Conservation (phyloP, 441 rosid genomes). For the Raphanus hybrid region DNA sequence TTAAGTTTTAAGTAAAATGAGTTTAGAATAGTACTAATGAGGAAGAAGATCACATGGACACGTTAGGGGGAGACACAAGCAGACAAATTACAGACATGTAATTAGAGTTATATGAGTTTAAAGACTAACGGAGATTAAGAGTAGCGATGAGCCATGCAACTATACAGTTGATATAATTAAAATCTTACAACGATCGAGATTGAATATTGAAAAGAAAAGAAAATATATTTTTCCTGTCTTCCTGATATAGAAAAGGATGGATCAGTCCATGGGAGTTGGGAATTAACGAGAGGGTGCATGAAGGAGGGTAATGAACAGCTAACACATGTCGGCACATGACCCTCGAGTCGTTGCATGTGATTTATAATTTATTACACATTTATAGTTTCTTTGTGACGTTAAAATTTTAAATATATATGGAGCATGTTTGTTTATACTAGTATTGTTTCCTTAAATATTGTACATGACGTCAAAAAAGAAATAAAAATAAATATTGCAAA, state of each 20-base stretch:
- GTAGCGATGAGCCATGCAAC: conserved; percentile 34
- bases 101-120: conserved; percentile 30
- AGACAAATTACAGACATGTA: conserved; percentile 44
- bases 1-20: background rate
- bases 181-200: conserved; percentile 31
- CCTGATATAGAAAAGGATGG: background rate
- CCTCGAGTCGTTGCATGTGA: conserved; percentile 38
- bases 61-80: conserved; percentile 44
- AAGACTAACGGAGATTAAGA: conserved; percentile 15
- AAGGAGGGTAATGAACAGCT: conserved; percentile 26
- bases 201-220: background rate
- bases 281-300: conserved; percentile 30
- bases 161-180: background rate
- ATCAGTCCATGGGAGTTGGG: conserved; percentile 31
- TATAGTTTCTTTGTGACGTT: background rate
- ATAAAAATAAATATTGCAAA: background rate
- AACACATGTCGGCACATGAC: conserved; percentile 46
- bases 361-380: conserved; percentile 9
- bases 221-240: background rate
- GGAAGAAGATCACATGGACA: conserved; percentile 71
- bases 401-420: background rate
- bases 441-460: background rate
- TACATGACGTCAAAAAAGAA: background rate
- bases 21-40: conserved; percentile 48
- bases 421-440: background rate